A percentile compares a stretch with the other conserved stretches of the same genome.
Conservation (phyloP, 176 grass and related monocot genomes). For the Musa acuminata region DNA sequence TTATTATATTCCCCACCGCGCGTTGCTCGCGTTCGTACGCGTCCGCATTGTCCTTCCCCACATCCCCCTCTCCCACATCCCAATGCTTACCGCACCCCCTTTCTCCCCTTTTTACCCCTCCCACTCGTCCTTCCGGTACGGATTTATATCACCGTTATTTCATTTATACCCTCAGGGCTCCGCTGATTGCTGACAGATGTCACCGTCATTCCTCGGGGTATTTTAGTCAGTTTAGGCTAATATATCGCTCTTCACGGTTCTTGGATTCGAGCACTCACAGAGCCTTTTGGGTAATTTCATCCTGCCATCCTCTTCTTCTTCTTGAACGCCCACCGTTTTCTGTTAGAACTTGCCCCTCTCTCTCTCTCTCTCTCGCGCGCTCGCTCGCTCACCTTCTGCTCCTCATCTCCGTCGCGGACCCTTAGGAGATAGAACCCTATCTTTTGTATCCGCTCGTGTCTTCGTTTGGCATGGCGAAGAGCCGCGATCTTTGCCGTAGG, state of each 20-base stretch:
- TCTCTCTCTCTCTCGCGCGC: neutral
- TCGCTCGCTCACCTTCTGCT: neutral
- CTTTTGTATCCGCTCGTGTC: neutral
- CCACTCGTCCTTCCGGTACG: constrained; percentile 19
- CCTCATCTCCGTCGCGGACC: neutral
- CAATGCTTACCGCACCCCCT: too few relatives aligned
- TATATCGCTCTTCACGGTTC: neutral
- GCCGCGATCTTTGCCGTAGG: neutral
- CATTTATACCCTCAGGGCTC: neutral
- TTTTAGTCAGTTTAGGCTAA: neutral
- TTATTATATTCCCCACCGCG: neutral
- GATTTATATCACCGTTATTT: neutral
- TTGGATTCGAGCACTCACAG: neutral
- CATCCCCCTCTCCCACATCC: constrained; percentile 28
- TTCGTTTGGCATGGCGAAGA: neutral
- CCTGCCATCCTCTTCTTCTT: too few relatives aligned
- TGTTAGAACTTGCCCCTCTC: constrained; percentile 4
- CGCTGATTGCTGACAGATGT: neutral
- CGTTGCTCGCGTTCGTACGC: neutral
- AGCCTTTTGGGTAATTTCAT: neutral
- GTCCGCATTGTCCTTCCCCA: constrained; percentile 13
- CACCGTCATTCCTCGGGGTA: neutral
- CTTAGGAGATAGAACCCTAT: neutral
- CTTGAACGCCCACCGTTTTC: neutral
- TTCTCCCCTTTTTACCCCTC: constrained; percentile 22